Evolutionary conservation across 83 land plant genomes (phyloP), one percentile per base, ranked within the genome.

Genomic region (Isoetes engelmannii): DNA sequence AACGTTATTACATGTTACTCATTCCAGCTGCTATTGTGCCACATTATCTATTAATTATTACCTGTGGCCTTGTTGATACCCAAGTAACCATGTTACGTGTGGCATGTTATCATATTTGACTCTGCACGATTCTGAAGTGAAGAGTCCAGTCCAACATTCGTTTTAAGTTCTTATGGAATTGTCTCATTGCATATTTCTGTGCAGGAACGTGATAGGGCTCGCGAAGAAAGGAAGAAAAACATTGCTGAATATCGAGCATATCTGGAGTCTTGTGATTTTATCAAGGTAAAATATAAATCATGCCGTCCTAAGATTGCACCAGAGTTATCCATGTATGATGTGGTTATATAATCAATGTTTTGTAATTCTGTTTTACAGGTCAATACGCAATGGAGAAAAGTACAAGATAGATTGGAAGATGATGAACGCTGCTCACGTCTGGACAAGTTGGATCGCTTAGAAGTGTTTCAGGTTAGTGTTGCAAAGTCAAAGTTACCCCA

Each of bases 381-480:
- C 0, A 92, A 77, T 69, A 86, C 79, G 68, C 99, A 91, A 70
- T 95, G 97, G 97, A 85, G 99, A 59, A 95, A 92, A 71, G 90
- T 95, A 46, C 90, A 86, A 68, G 99, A 92, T 78, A 81, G 82
- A 9, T 70, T 95, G 57, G 97, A 95, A 74, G 94, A 91, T 82
- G 99, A 95, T 83, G 99, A 88, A 71, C 84, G 99, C 69, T 95
- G 93, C 55, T 77, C 84, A 21, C 87, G 96, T 6, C 85, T 94
- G 63, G 94, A 95, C 63, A 95, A 95, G 77, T 75, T 91, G 65
- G 99, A 95, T 21, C 89, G 97, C 5, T 70, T 91, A 68, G 87
- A 85, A 45, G 77, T 87, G 45, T 92, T 89, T 49, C 92, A 87
- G 89, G 98, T 88, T 67, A 19, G 10, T 10, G 15, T 65, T 18